These are phyloP conservation scores for Malassezia japonica DNA, from an alignment of 1,284 basidiomycete genomes.

Conservation along the genomic window DNA sequence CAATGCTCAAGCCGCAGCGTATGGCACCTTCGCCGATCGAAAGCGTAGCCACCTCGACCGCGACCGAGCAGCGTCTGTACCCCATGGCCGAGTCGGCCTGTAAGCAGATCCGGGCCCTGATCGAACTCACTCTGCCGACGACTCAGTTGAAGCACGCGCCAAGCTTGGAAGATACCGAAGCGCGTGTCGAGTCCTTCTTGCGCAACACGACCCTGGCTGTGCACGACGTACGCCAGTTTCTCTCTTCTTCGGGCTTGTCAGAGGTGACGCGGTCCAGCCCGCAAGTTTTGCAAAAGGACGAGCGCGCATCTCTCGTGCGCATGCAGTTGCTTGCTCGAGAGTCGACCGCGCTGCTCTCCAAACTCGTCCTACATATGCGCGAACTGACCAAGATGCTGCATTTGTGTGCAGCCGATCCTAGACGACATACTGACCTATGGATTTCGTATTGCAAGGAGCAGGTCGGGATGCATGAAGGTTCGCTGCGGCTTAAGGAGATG, in stretches of 20 bases:
- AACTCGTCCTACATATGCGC: constrained; percentile 1
- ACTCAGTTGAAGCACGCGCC: neutral
- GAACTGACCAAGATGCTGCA: constrained; percentile 18
- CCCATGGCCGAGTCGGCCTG: neutral
- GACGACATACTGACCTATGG: neutral
- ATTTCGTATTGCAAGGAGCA: neutral
- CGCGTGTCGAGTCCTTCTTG: neutral
- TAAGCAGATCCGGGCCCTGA: constrained; percentile 9
- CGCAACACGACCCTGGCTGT: neutral
- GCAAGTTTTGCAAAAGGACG: too few relatives aligned
- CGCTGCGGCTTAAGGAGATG: neutral
- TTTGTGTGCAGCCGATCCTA: constrained; percentile 21
- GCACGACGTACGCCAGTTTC: neutral
- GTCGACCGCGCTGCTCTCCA: neutral
- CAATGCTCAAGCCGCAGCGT: too few relatives aligned
- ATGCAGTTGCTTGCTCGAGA: neutral
- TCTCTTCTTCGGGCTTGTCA: neutral
- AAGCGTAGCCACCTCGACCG: too few relatives aligned
- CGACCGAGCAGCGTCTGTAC: too few relatives aligned
- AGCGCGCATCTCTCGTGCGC: neutral
- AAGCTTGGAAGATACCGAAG: neutral
- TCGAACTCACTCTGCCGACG: neutral
- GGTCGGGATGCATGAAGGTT: too few relatives aligned
- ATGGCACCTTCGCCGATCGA: too few relatives aligned
- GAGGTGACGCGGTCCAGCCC: neutral